Conservation (phyloP, 129 eudicot species). For the Helianthus annuus region DNA sequence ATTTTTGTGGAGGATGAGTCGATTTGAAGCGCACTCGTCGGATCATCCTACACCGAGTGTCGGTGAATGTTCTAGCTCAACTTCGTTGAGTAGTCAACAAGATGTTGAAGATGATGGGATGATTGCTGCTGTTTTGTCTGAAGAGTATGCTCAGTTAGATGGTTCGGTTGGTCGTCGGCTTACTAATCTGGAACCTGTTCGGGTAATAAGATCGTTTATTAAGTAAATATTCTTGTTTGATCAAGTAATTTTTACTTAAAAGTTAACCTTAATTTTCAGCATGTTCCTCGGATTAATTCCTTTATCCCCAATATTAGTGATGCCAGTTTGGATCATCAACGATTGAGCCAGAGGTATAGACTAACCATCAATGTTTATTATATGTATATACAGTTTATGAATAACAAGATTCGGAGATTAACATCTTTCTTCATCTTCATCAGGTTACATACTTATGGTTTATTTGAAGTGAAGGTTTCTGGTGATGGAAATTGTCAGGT, state of each 20-base stretch:
- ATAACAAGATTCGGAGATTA: conserved; percentile 9
- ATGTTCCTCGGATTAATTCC: conserved; percentile 65
- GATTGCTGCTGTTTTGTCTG: conserved; percentile 73
- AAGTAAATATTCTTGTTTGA: conserved; percentile 10
- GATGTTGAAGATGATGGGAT: conserved; percentile 71
- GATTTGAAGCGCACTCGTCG: conserved; percentile 25
- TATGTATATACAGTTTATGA: background rate
- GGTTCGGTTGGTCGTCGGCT: conserved; percentile 70
- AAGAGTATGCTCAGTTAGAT: conserved; percentile 75
- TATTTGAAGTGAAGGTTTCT: conserved; percentile 67
- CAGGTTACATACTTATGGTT: conserved; percentile 65
- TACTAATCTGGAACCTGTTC: conserved; percentile 61
- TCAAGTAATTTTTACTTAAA: background rate
- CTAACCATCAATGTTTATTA: conserved; percentile 8
- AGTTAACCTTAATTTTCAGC: conserved; percentile 45
- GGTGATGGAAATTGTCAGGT: conserved; percentile 98
- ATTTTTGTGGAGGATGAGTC: conserved; percentile 37
- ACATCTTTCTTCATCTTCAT: conserved; percentile 10
- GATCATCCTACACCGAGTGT: conserved; percentile 23
- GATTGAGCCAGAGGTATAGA: conserved; percentile 67
- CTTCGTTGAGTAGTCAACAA: conserved; percentile 63
- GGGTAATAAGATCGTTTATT: conserved; percentile 50
- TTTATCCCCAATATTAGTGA: conserved; percentile 61
- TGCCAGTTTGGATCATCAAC: conserved; percentile 78
- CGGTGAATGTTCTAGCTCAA: conserved; percentile 65